A percentile compares a stretch with the other conserved stretches of the same genome.
Evolutionary conservation across 371 early-diverging fungal genomes (phyloP).

Genomic region (Nematocida sp.): DNA sequence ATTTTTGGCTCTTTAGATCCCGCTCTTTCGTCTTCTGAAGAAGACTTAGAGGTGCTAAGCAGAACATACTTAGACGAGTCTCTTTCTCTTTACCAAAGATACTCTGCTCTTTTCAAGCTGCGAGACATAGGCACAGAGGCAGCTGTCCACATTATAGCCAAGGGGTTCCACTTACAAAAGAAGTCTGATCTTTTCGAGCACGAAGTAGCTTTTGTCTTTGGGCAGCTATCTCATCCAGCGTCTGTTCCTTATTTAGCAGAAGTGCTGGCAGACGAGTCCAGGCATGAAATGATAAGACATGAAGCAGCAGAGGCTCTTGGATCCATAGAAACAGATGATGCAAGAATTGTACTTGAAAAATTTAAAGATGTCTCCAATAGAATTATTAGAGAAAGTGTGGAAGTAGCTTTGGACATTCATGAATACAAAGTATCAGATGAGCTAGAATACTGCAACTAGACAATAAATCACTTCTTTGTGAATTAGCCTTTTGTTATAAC

Average conservation of each 20-base stretch:
- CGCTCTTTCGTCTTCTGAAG: slow-evolving; percentile 53
- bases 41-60: slow-evolving; percentile 77
- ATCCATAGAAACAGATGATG: slow-evolving; percentile 86
- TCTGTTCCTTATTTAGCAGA: slow-evolving; percentile 77
- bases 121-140: slow-evolving; percentile 76
- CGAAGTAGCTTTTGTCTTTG: slow-evolving; percentile 92
- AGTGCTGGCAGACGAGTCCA: slow-evolving; percentile 71
- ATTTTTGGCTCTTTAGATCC: slow-evolving; percentile 64
- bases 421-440: slow-evolving; percentile 72
- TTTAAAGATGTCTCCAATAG: slow-evolving; percentile 74
- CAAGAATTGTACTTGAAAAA: slow-evolving; percentile 71
- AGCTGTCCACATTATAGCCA: slow-evolving; percentile 77
- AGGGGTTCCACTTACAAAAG: slow-evolving; percentile 71
- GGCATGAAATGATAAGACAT: slow-evolving; percentile 92
- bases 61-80: slow-evolving; percentile 71
- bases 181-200: slow-evolving; percentile 81
- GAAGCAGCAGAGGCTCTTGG: slow-evolving; percentile 98
- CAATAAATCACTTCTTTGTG: too few species aligned
- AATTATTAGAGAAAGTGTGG: slow-evolving; percentile 87
- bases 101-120: slow-evolving; percentile 93
- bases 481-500: too few species aligned
- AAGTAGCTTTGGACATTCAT: slow-evolving; percentile 90
- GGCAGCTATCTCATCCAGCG: slow-evolving; percentile 87
- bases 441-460: too few species aligned
- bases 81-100: slow-evolving; percentile 79